Percentiles rank a stretch among this genome's conserved stretches.
These are phyloP conservation scores for Phytophthora fragariaefolia DNA, from an alignment of 352 stramenopile species.

Conservation along the genomic window DNA sequence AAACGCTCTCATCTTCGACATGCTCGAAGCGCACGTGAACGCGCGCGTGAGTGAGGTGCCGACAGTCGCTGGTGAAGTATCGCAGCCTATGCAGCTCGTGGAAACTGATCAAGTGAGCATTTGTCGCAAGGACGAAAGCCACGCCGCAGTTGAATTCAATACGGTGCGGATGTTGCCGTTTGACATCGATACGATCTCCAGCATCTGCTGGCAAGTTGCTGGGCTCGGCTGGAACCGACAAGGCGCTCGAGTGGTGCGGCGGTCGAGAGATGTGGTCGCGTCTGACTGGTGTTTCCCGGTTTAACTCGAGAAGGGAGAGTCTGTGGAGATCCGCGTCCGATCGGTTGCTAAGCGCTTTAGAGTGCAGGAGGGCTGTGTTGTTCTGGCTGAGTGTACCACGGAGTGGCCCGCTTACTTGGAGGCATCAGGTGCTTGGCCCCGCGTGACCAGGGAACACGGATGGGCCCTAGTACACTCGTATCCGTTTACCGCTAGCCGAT, in stretches of 20 bases:
- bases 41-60: conserved; percentile 17
- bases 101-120: conserved; percentile 27
- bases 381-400: conserved; percentile 27
- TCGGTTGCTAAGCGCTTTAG: conserved; percentile 25
- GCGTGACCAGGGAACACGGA: conserved; percentile 26
- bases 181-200: conserved; percentile 19
- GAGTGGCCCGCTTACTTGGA: conserved; percentile 35
- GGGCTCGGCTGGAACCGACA: conserved; percentile 14
- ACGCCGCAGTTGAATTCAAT: conserved; percentile 25
- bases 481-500: conserved; percentile 5
- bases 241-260: conserved; percentile 10
- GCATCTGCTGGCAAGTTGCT: conserved; percentile 23
- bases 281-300: conserved; percentile 28
- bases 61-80: conserved; percentile 1
- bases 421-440: conserved; percentile 21
- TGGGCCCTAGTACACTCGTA: conserved; percentile 26
- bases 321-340: conserved; percentile 26
- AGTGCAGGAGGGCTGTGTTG: conserved; percentile 24
- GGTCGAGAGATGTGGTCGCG: conserved; percentile 19
- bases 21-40: conserved; percentile 29
- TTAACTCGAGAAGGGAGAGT: conserved; percentile 25
- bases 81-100: conserved; percentile 14
- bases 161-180: conserved; percentile 22
- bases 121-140: conserved; percentile 19
- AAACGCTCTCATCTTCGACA: conserved; percentile 17